Evolutionary conservation across 75 land plant species (phyloP).

Genomic region (Selaginella tamariscina): DNA sequence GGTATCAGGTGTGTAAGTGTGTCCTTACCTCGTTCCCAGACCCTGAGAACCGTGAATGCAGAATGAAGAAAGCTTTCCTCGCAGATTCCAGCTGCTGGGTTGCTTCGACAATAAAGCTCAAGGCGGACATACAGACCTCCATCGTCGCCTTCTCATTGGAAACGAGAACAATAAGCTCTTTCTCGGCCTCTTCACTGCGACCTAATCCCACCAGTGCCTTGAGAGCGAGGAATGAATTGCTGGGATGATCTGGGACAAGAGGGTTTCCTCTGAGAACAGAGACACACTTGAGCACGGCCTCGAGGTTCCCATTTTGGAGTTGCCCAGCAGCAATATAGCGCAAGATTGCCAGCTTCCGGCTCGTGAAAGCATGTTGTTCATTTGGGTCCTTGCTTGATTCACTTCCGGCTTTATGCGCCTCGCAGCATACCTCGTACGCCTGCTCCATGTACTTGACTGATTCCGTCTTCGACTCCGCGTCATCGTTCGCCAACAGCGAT

Average conservation of each 20-base stretch:
- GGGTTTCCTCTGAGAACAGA: conserved; percentile 34
- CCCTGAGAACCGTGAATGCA: conserved; percentile 48
- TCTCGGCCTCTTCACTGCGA: conserved; percentile 64
- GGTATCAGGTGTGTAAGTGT: no score
- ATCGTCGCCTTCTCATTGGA: conserved; percentile 36
- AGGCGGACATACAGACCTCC: conserved; percentile 53
- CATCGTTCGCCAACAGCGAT: conserved; percentile 22
- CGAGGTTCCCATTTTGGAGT: conserved; percentile 55
- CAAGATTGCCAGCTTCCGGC: conserved; percentile 33
- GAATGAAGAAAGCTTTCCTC: conserved; percentile 39
- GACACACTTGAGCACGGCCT: conserved; percentile 68
- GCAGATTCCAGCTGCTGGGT: conserved; percentile 36
- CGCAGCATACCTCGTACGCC: conserved; percentile 68
- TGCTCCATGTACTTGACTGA: conserved; percentile 50
- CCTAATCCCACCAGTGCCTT: conserved; percentile 66
- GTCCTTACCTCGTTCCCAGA: no score
- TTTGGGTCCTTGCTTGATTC: no score
- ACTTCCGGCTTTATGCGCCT: conserved; percentile 32
- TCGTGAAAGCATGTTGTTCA: no score
- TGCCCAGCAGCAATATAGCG: conserved; percentile 67
- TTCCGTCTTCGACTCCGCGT: conserved; percentile 14
- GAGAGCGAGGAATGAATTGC: conserved; percentile 57
- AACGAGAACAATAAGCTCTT: conserved; percentile 54
- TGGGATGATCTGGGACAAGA: conserved; percentile 38
- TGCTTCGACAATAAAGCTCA: conserved; percentile 50